Evolutionary conservation across 2,329 filamentous ascomycete species (phyloP).

Genomic region (Falciphora oryzae): DNA sequence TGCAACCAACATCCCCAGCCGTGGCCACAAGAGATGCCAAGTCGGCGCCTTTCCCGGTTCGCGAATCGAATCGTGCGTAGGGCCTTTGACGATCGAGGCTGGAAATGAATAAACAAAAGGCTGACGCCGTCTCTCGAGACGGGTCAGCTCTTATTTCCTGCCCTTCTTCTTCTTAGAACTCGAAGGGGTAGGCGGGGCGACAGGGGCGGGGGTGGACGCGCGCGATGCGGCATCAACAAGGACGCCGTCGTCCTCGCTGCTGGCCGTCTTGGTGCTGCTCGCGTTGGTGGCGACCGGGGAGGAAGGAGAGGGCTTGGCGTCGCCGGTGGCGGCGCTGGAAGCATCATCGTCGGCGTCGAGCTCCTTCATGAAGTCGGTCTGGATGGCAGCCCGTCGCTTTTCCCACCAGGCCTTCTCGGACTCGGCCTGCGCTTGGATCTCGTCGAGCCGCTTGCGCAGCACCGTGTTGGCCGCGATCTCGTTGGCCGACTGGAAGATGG

Average conservation of each 20-base stretch:
- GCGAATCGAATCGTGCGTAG: too few relatives aligned
- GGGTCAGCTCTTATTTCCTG: conserved; percentile 44
- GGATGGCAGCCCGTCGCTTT: conserved; percentile 67
- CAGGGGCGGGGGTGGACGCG: conserved; percentile 8
- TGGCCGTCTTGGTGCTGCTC: conserved; percentile 27
- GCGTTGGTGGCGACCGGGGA: conserved; percentile 57
- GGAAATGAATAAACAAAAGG: background rate
- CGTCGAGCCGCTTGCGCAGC: conserved; percentile 67
- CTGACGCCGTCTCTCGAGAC: background rate
- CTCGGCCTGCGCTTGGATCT: conserved; percentile 64
- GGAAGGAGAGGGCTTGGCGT: conserved; percentile 29
- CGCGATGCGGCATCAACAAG: conserved; percentile 59
- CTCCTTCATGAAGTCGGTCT: conserved; percentile 78
- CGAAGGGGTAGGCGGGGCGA: conserved; percentile 27
- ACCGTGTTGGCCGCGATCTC: conserved; percentile 85
- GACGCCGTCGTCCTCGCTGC: conserved; percentile 70
- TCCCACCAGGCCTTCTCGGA: conserved; percentile 91
- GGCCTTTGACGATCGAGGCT: too few relatives aligned
- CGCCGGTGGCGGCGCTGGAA: conserved; percentile 24
- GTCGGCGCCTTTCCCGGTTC: too few relatives aligned
- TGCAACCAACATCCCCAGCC: background rate
- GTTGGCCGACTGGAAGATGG: conserved; percentile 95
- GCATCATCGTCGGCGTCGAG: conserved; percentile 58
- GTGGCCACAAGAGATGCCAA: background rate
- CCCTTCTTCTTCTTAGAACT: conserved; percentile 57